These are phyloP conservation scores for Scutellaria galericulata DNA, from an alignment of 257 asterid species.

Conservation along the genomic window DNA sequence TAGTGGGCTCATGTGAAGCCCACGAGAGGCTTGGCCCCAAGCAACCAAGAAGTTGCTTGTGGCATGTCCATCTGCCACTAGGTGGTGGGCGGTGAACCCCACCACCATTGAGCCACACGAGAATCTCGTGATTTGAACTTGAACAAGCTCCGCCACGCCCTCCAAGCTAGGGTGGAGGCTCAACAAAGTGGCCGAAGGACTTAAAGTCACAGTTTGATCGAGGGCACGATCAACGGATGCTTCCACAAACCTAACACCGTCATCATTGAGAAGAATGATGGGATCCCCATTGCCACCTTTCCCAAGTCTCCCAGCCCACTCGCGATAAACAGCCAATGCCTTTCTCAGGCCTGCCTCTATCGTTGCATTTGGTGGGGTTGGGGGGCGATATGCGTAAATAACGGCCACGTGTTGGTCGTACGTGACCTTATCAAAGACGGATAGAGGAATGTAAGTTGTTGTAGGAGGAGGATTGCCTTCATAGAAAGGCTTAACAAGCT, in stretches of 20 bases:
- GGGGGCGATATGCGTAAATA: constrained; percentile 78
- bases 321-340: constrained; percentile 62
- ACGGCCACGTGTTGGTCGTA: constrained; percentile 73
- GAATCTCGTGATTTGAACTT: constrained; percentile 80
- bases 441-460: constrained; percentile 48
- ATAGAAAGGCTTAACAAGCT: constrained; percentile 64
- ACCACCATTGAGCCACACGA: constrained; percentile 81
- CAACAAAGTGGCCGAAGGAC: constrained; percentile 57
- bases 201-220: constrained; percentile 46
- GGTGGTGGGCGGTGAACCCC: constrained; percentile 81
- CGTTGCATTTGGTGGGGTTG: constrained; percentile 56
- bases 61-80: constrained; percentile 77
- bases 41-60: constrained; percentile 77
- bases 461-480: constrained; percentile 55
- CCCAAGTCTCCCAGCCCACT: constrained; percentile 83
- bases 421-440: constrained; percentile 74
- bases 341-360: constrained; percentile 66
- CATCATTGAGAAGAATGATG: constrained; percentile 61
- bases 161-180: constrained; percentile 67
- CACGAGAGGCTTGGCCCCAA: constrained; percentile 82
- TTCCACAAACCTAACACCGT: constrained; percentile 76
- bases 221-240: constrained; percentile 63
- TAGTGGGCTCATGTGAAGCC: constrained; percentile 43
- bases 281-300: constrained; percentile 49
- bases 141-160: constrained; percentile 64